phyloP scores from a whole-genome alignment of 1,139 yeast species.

The Blastobotrys niveus region DNA sequence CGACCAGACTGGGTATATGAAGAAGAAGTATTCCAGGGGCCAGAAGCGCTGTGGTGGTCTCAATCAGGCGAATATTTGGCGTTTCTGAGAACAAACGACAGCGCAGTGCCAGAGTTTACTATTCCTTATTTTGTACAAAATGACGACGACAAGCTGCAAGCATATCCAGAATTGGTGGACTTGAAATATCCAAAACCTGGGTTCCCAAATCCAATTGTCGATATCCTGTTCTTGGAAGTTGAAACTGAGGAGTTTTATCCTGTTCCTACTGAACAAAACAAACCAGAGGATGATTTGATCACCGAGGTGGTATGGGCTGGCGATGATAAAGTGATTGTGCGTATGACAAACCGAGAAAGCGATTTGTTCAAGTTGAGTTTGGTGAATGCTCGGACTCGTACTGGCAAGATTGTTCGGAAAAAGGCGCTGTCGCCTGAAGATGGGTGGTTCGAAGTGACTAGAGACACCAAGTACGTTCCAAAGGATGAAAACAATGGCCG shows the following conservation, averaged over 20 bases:
- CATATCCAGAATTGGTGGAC: slow-evolving; percentile 51
- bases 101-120: slow-evolving; percentile 58
- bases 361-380: slow-evolving; percentile 52
- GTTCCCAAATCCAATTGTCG: slow-evolving; percentile 56
- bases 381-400: slow-evolving; percentile 40
- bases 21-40: slow-evolving; percentile 72
- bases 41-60: slow-evolving; percentile 82
- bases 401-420: slow-evolving; percentile 41
- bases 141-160: slow-evolving; percentile 35
- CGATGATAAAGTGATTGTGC: slow-evolving; percentile 48
- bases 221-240: slow-evolving; percentile 44
- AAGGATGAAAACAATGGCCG: slow-evolving; percentile 42
- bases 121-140: slow-evolving; percentile 55
- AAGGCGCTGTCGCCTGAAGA: slow-evolving; percentile 41
- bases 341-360: slow-evolving; percentile 69
- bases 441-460: slow-evolving; percentile 75
- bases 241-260: slow-evolving; percentile 28
- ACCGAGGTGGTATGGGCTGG: slow-evolving; percentile 74
- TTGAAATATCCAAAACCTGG: slow-evolving; percentile 93
- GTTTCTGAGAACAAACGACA: slow-evolving; percentile 64
- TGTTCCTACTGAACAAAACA: slow-evolving; percentile 27
- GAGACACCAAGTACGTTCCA: slow-evolving; percentile 66
- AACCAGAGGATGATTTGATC: slow-evolving; percentile 45
- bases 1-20: slow-evolving; percentile 97
- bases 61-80: slow-evolving; percentile 62